Percentiles rank a stretch among this genome's conserved stretches.
phyloP scores from a whole-genome alignment of 2,329 filamentous ascomycete species.

The Cordyceps militaris region DNA sequence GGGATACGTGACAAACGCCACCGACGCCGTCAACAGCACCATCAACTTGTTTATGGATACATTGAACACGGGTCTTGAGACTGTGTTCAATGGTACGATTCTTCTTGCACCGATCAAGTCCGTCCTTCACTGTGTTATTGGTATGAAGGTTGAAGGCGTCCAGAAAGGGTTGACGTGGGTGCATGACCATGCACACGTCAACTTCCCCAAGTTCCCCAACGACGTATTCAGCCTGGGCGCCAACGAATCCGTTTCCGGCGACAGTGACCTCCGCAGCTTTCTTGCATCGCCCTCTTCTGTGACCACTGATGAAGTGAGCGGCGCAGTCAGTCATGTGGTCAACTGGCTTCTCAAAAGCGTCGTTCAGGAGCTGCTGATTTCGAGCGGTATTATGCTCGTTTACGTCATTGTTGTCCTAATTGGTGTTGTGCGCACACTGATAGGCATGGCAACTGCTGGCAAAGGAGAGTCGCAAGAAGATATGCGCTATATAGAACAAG shows the following conservation, averaged over 20 bases:
- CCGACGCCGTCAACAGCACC: constrained; percentile 74
- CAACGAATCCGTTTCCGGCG: constrained; percentile 49
- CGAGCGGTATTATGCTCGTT: constrained; percentile 62
- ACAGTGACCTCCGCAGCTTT: constrained; percentile 59
- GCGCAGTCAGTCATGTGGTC: constrained; percentile 64
- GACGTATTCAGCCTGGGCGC: constrained; percentile 81
- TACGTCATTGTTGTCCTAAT: constrained; percentile 73
- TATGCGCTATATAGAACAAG: constrained; percentile 28
- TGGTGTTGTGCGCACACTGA: constrained; percentile 60
- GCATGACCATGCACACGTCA: constrained; percentile 74
- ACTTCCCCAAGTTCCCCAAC: constrained; percentile 69
- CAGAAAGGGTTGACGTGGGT: constrained; percentile 93
- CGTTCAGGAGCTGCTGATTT: constrained; percentile 72
- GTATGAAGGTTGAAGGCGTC: constrained; percentile 76
- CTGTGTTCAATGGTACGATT: constrained; percentile 74
- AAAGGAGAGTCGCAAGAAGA: constrained; percentile 51
- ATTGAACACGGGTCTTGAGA: constrained; percentile 66
- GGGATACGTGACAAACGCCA: constrained; percentile 80
- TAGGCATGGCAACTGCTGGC: constrained; percentile 52
- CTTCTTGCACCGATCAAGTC: constrained; percentile 72
- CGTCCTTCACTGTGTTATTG: constrained; percentile 79
- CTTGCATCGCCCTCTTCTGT: constrained; percentile 67
- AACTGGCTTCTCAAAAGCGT: constrained; percentile 61
- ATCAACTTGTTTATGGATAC: constrained; percentile 74
- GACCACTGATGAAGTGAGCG: constrained; percentile 74